Base-by-base conservation (phyloP, 495 filamentous ascomycete genomes). In the Aspergillus sclerotioniger region DNA sequence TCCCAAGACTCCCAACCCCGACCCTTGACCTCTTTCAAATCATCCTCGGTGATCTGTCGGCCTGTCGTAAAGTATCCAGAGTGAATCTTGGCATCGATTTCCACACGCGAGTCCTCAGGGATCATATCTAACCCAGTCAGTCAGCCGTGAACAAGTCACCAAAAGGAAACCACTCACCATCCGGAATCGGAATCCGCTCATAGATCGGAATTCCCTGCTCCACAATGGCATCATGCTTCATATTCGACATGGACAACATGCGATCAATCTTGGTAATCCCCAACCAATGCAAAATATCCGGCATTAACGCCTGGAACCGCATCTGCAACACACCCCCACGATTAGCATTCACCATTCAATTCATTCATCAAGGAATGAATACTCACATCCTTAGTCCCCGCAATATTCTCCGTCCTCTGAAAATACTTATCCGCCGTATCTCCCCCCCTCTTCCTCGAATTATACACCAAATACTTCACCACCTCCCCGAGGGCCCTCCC, bases 171-270 rank as follows among this genome's bases (percentile, higher is more conserved):
- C 50, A 31, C 60, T 31, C 39, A 62, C 60, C 56, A 57, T 95
- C 90, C 33, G 91, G 91, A 49, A 96, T 89, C 41, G 91, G 90
- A 48, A 96, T 84, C 53, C 91, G 84, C 72, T 96, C 91, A 62
- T 85, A 81, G 65, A 96, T 96, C 39, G 89, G 88, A 61, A 96
- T 96, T 45, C 91, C 91, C 79, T 95, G 91, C 43, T 88, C 82
- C 49, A 96, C 91, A 68, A 96, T 96, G 49, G 91, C 91, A 77
- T 96, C 91, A 72, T 96, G 84, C 78, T 96, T 96, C 91, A 96
- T 96, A 74, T 95, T 91, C 72, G 87, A 91, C 91, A 96, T 96
- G 72, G 87, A 91, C 49, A 96, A 79, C 91, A 96, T 96, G 41
- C 90, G 81, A 72, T 96, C 91, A 67, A 96, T 94, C 80, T 96